Base-by-base conservation (phyloP, 2,329 filamentous ascomycete species). In the Ceratocystis albifundus region DNA sequence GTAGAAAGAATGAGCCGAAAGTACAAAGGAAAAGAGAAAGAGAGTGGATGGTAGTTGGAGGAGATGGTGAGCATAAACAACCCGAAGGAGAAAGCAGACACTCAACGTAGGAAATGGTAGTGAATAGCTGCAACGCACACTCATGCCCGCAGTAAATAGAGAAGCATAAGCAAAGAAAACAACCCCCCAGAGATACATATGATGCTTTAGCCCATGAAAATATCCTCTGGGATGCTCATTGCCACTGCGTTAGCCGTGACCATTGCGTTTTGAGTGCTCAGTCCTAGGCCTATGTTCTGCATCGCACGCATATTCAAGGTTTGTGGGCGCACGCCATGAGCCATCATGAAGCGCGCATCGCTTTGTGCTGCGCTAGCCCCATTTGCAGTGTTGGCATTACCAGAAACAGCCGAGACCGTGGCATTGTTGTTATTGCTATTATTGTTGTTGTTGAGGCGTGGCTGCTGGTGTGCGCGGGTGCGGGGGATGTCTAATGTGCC, bases 201-300 rank as follows among this genome's bases (percentile, higher is more conserved):
- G 36, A 3, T 12, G 7, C 68, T 63, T 72, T 73, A 81, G 69
- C 81, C 79, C 76, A 82, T 78, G 71, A 80, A 83, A 78, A 83
- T 81, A 48, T 76, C 74, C 66, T 82, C 80, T 50, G 75, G 74
- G 61, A 77, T 75, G 45, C 80, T 75, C 41, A 62, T 57, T 3
- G 77, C 76, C 67, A 79, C 76, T 73, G 80, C 79, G 10, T 75
- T 74, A 71, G 80, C 74, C 71, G 77, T 71, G n/a, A 71, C 70
- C 68, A 71, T 75, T 8, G 72, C 73, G 66, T 76, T 76, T 72
- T 80, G 75, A 1, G 75, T 72, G 46, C 65, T 30, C 68, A 76
- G 74, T 15, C 62, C 36, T 3, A 65, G 45, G 66, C 76, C 77
- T 74, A 80, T 77, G 71, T 77, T 78, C 17, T 80, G 76, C 74